Evolutionary conservation across 23 red algal genomes (phyloP), one percentile per base, ranked within the genome.

Genomic region (Agarophyton chilense): DNA sequence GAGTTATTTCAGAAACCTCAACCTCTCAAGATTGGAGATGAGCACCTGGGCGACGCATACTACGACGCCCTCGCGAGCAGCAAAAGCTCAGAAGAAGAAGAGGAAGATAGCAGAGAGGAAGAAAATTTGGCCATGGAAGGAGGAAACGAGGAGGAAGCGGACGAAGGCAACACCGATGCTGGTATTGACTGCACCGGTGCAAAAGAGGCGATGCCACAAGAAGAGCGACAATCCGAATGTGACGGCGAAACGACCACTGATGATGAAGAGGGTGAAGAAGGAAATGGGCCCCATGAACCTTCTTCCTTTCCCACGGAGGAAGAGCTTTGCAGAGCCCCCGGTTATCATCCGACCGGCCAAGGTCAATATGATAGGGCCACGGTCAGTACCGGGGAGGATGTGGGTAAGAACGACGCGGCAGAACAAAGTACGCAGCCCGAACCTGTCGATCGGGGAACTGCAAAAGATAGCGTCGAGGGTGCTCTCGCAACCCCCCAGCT

Each of bases 11-110:
- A 65, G 60, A 31, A 35, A 14, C 4, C 60, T 38, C 60, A 65
- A 18, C 60, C 60, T 65, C 60, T 65, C 4, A 35, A 2, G 26
- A 26, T 65, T 65, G 60, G 60, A 11, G 60, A 65, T 65, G 60
- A 65, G 31, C 60, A 65, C 60, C 60, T 29, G 60, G 60, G 60
- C 31, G 60, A 65, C 11, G 60, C 60, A 65, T 35, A 65, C 60
- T 65, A 65, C 60, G 31, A 65, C 60, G 60, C 60, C 60, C 4
- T 65, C 60, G 60, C 29, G 2, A 29, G 22, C 7, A 36, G 31
- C 6, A 35, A 11, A 21, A 2, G 60, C 31, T 13, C 60, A 0
- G 60, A 12, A 2, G 7, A 35, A 18, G 31, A 17, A 65, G 60
- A 25, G 2, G 56, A 12, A 35, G 17, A 36, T 31, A 24, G 60